Conservation (phyloP, 345 rosid genomes). For the Reutealis trisperma region DNA sequence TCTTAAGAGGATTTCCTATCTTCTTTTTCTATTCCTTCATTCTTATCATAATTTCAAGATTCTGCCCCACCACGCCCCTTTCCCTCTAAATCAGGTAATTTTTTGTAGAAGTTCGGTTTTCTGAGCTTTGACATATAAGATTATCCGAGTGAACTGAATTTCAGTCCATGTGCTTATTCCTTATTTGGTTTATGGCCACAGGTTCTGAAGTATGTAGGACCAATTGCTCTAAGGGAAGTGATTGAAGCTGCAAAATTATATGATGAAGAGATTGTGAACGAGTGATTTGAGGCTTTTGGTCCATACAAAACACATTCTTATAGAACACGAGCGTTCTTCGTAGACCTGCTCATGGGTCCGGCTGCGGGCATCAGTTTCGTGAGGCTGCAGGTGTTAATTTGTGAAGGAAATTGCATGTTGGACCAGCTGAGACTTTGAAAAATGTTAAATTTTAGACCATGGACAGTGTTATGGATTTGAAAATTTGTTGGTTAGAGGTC, state of each 20-base stretch:
- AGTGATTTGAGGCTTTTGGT: background rate
- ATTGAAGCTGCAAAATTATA: slow-evolving; percentile 15
- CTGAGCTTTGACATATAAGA: background rate
- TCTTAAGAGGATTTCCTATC: too few species aligned
- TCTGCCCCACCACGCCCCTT: background rate
- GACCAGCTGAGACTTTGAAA: too few species aligned
- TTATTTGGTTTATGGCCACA: background rate
- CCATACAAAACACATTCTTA: background rate
- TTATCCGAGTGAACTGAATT: background rate
- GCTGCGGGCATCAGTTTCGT: too few species aligned
- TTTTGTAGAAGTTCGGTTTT: background rate
- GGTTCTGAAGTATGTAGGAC: slow-evolving; percentile 20
- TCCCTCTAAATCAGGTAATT: too few species aligned
- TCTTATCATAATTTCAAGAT: background rate
- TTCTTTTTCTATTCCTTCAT: background rate
- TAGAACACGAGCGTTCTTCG: too few species aligned
- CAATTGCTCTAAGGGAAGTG: slow-evolving; percentile 14
- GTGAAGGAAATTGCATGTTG: too few species aligned
- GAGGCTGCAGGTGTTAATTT: too few species aligned
- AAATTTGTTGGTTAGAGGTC: too few species aligned
- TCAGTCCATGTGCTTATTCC: background rate
- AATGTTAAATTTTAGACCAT: too few species aligned
- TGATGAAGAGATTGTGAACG: background rate
- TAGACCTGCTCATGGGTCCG: too few species aligned
- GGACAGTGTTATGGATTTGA: too few species aligned